These are phyloP conservation scores for Chlorella sp. DNA, from an alignment of 139 green algal species.

Conservation along the genomic window DNA sequence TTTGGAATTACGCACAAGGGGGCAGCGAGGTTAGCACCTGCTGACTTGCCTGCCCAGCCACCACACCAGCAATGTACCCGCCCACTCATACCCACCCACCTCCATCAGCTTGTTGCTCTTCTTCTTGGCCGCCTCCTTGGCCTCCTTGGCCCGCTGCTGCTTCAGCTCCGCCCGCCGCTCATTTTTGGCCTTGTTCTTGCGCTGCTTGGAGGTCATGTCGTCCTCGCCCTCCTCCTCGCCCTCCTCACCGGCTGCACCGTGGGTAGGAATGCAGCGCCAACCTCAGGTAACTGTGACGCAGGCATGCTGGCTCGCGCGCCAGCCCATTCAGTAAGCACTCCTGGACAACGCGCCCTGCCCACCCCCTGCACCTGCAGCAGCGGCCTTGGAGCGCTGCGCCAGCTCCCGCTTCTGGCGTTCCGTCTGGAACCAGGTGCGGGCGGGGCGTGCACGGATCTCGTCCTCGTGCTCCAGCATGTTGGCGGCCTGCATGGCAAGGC, in stretches of 20 bases:
- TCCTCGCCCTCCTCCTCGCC: conserved; percentile 18
- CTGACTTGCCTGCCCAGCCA: too few species aligned
- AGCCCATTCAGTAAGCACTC: too few species aligned
- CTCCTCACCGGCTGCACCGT: not conserved
- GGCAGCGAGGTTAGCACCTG: too few species aligned
- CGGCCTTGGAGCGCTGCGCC: conserved; percentile 48
- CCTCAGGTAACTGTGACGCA: too few species aligned
- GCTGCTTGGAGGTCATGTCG: conserved; percentile 11
- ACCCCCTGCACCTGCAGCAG: conserved; percentile 26
- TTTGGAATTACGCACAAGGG: too few species aligned
- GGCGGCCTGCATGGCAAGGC: conserved; percentile 48
- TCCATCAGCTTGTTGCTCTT: conserved; percentile 36
- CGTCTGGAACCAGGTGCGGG: conserved; percentile 95
- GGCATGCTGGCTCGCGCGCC: too few species aligned
- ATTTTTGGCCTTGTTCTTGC: conserved; percentile 30
- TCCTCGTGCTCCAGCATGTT: conserved; percentile 95
- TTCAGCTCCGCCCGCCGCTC: conserved; percentile 43
- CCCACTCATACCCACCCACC: not conserved
- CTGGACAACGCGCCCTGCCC: not conserved
- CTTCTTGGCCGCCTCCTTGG: conserved; percentile 36
- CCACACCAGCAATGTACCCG: too few species aligned
- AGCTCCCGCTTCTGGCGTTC: conserved; percentile 72
- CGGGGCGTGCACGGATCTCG: conserved; percentile 91
- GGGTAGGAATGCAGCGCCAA: too few species aligned
- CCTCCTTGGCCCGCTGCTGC: conserved; percentile 47